Evolutionary conservation across 1,284 basidiomycete species (phyloP).

Genomic region (Volvariella volvacea): DNA sequence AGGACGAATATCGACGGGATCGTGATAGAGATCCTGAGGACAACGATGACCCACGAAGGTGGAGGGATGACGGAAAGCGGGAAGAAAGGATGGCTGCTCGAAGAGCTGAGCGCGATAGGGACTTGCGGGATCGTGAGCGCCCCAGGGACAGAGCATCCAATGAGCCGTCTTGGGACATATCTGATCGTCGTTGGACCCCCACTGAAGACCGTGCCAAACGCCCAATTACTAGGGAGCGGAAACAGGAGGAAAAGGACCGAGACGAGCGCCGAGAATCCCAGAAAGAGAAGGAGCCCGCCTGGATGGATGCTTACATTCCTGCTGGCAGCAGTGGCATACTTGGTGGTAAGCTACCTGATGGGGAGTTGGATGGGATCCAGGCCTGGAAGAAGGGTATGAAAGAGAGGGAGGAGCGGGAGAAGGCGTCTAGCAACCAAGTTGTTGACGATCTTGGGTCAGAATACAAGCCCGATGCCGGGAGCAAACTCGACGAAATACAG

Average conservation of each 20-base stretch:
- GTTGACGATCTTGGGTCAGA: conserved; percentile 13
- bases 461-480: conserved; percentile 13
- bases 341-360: conserved; percentile 51
- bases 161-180: conserved; percentile 35
- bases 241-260: conserved; percentile 43
- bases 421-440: conserved; percentile 18
- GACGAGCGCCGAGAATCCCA: conserved; percentile 51
- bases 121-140: conserved; percentile 30
- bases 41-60: conserved; percentile 61
- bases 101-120: conserved; percentile 20
- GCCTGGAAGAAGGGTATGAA: conserved; percentile 87
- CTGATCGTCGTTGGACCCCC: conserved; percentile 48
- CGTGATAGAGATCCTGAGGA: conserved; percentile 39
- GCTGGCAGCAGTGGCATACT: conserved; percentile 51
- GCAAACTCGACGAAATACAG: conserved; percentile 75
- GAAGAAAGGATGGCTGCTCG: conserved; percentile 64
- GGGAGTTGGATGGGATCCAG: conserved; percentile 80
- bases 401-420: conserved; percentile 66
- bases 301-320: conserved; percentile 87
- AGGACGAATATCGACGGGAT: conserved; percentile 31
- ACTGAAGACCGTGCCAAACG: conserved; percentile 55
- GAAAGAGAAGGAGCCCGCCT: conserved; percentile 80
- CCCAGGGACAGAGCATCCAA: conserved; percentile 34
- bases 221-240: conserved; percentile 44
- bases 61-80: conserved; percentile 74